Base-by-base conservation (phyloP, 345 rosid genomes). In the Syzygium grande region DNA sequence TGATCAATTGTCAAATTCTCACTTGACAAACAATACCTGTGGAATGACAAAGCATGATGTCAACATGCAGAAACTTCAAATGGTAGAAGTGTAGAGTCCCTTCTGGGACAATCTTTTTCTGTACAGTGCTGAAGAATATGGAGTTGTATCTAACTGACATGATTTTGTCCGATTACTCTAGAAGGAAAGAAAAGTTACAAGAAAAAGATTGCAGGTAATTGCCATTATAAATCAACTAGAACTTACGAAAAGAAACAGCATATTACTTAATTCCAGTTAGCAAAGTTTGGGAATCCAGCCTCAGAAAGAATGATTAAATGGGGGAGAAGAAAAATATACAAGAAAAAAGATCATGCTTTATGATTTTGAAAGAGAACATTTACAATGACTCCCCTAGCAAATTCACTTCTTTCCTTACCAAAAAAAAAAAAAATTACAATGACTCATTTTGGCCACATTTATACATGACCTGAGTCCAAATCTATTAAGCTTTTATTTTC, bases 1-100 rank as follows among this genome's bases (percentile, higher is more conserved):
- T 96, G 99, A 88, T 96, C 99, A 89, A 96, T 94, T 46, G 99
- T 97, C 94, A 97, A 93, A 87, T 94, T 93, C 87, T 94, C 98
- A 65, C 27, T 90, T 49, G 98, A 88, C 89, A 92, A 90, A 88
- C 99, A 97, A 90, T 97, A 97, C 93, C 99, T 97, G 86, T 88
- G 51, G 63, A 91, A 65, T 89, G 52, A 84, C 56, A 29, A 46
- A 22, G 54, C 43, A 43, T n/a, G 41, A 12, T 38, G 78, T 86
- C 54, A 86, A 23, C 88, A 87, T 53, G 63, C 90, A 89, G 10
- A 54, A 8, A 10, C 41, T 55, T 85, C 38, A 85, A 30, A 38
- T 73, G 56, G 34, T 9, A 49, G 55, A 52, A 84, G 59, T 3
- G 5, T 16, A 84, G 38, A 29, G 63, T 38, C 55, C 46, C 55